Percentiles rank a stretch among this genome's conserved stretches.
These are phyloP conservation scores for Thinopyrum elongatum DNA, from an alignment of 176 grass and related monocot species.

Conservation along the genomic window DNA sequence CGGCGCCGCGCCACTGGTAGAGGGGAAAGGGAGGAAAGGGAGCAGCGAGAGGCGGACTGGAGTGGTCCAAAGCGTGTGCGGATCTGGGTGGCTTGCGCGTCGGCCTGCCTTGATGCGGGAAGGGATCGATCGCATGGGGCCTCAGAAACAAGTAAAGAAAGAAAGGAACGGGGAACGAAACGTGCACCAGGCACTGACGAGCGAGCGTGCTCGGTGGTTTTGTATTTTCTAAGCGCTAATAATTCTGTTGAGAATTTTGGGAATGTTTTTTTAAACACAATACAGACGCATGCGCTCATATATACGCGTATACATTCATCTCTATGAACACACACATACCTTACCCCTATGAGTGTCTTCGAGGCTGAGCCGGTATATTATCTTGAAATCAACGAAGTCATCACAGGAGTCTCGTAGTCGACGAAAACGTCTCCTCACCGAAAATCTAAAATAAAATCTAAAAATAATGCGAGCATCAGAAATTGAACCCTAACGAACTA, in stretches of 20 bases:
- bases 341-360: no score
- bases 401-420: no score
- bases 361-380: no score
- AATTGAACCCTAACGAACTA: no score
- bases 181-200: not conserved
- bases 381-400: no score
- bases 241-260: not conserved
- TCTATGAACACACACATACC: no score
- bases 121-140: not conserved
- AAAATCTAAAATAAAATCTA: no score
- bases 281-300: no score
- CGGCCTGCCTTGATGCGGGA: not conserved
- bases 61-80: constrained; percentile 18
- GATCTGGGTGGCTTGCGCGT: constrained; percentile 8
- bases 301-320: no score
- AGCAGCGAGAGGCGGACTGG: not conserved
- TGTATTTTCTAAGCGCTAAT: not conserved
- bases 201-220: not conserved
- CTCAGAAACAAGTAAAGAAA: not conserved
- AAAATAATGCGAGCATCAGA: no score
- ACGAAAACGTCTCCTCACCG: no score
- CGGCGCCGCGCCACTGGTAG: not conserved
- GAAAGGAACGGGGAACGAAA: not conserved
- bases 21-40: not conserved
- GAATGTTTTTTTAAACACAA: no score